Conservation (phyloP, 331 rosid genomes). For the Pyracantha coccinea region DNA sequence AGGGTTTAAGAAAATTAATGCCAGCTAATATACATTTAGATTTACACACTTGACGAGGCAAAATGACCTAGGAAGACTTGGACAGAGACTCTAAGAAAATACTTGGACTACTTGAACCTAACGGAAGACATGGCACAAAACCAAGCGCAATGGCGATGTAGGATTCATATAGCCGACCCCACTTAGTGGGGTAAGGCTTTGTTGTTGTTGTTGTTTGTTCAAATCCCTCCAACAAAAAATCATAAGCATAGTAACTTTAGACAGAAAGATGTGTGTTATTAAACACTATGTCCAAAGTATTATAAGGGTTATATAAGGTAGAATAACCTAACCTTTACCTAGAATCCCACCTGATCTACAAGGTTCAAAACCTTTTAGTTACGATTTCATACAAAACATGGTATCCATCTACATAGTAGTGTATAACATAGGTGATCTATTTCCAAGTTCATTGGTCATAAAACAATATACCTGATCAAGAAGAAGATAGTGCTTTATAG, state of each 20-base stretch:
- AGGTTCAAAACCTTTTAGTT: neutral
- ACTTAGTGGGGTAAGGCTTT: no score
- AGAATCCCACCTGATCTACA: neutral
- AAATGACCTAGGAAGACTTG: neutral
- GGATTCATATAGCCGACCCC: no score
- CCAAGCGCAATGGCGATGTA: no score
- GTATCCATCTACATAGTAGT: neutral
- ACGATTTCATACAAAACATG: neutral
- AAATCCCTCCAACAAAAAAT: neutral
- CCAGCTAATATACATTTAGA: neutral
- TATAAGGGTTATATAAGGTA: neutral
- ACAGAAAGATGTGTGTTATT: neutral
- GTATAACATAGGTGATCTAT: neutral
- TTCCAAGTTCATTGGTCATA: conserved; percentile 1
- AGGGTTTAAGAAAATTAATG: neutral
- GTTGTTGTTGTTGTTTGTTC: no score
- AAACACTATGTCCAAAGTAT: neutral
- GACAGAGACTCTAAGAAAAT: no score
- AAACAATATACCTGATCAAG: conserved; percentile 79
- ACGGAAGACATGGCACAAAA: no score
- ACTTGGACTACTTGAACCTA: no score
- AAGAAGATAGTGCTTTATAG: conserved; percentile 93
- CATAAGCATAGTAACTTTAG: neutral
- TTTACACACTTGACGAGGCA: neutral
- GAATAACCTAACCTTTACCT: neutral